Base-by-base conservation (phyloP, 1,284 basidiomycete species). In the Tylopilus sp. region DNA sequence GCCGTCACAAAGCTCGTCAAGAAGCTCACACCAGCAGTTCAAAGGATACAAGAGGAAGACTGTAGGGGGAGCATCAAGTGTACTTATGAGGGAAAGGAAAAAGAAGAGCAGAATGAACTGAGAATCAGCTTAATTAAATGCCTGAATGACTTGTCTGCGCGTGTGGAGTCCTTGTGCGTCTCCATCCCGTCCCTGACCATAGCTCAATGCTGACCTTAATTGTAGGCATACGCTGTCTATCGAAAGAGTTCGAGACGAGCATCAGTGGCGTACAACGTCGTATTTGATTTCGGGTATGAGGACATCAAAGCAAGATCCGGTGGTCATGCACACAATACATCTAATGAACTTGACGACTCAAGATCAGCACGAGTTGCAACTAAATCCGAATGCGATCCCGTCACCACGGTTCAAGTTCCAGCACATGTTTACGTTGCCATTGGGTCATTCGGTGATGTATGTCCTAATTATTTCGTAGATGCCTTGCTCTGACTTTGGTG, bases 281-380 rank as follows among this genome's bases (percentile, higher is more conserved):
- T 76, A 69, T 65, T 59, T 26, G 12, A 49, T 79, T 7, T 63
- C 39, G 7, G 75, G 75, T 8, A 41, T 12, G 10, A 56, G 60
- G 33, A 61, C 70, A 12, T 68, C 58, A 0, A 72, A 64, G 32
- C 53, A 73, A 58, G 75, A 77, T 2, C 74, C 80, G n/a, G 57
- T 62, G 33, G 51, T 74, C 0, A 57, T 76, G 36, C 83, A 83
- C 62, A 79, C 74, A 0, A 68, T 87, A 1, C 75, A 82, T 59
- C 29, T 72, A 1, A 69, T 88, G 55, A 74, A 80, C 8, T 66
- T 89, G 16, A 80, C 80, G 0, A 71, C 79, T 6, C 77, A 82
- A 12, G 82, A 87, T 67, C 77, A 77, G 49, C 83, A 88, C 0
- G 71, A 72, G 0, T 60, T 86, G 60, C 83, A 83, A 67, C 57